Evolutionary conservation across 2,329 filamentous ascomycete species (phyloP), one percentile per base, ranked within the genome.

Genomic region (Phyllosticta citribraziliensis): DNA sequence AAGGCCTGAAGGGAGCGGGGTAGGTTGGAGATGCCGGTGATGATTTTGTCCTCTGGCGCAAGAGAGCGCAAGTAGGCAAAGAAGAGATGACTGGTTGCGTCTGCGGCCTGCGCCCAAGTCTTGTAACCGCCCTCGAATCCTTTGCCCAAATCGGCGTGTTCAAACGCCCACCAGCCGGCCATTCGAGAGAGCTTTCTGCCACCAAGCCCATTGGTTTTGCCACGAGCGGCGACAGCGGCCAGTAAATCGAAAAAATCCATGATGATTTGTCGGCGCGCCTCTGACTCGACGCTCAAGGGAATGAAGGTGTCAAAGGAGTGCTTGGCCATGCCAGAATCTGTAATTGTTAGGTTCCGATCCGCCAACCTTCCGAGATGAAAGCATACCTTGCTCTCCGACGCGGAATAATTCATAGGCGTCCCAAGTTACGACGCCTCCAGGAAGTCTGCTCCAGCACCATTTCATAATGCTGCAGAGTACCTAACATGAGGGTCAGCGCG

Each of bases 131-230:
- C 90, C 67, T 97, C 94, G 68, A 99, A 99, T 17, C 94, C 94
- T 71, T 88, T 93, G 52, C 88, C 89, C 6, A 86, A 86, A 71
- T 97, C 92, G 55, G 81, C 84, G 66, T 95, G 90, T 70, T 97
- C 93, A 72, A 99, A 99, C 0, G 93, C 91, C 94, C 94, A 99
- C 94, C 94, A 99, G 54, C 92, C 91, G 51, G 93, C 94, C 82
- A 96, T 90, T 66, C 94, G 85, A 10, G 94, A 97, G 60, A 99
- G 82, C 74, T 97, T 97, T 65, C 92, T 86, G 25, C 94, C 94
- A 63, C 91, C 90, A 65, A 99, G 84, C 52, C 94, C 94, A 72
- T 99, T 99, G 60, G 80, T 85, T 77, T 97, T 97, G 66, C 90
- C 90, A 69, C 97, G 90, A 14, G 94, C 94, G 35, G 94, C 92